Base-by-base conservation (phyloP, 2,329 filamentous ascomycete genomes). In the Paecilomyces variotii region DNA sequence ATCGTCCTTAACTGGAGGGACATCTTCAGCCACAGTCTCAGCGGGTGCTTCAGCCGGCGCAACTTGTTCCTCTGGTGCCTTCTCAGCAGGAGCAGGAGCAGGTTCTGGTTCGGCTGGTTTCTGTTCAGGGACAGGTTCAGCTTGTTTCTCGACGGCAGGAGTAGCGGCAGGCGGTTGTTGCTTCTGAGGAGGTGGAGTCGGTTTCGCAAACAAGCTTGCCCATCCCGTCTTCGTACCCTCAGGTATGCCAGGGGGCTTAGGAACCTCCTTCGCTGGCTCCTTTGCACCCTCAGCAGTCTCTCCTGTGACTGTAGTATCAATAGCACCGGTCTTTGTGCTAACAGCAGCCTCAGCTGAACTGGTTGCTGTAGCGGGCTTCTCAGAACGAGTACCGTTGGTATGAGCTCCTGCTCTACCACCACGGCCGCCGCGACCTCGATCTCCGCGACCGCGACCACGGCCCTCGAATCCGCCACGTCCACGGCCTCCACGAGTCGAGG, bases 161-260 rank as follows among this genome's bases (percentile, higher is more conserved):
- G 68, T 65, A 32, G 68, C 65, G 51, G 65, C 62, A 58, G 72
- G 64, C 51, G 72, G 79, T 58, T 81, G 78, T 65, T 80, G 78
- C 72, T 81, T 81, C 61, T 78, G 74, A 54, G 72, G 70, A 57
- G 76, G 73, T 55, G 73, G 70, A 45, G 84, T 77, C 49, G 82
- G 78, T 77, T 87, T 88, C 35, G 86, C 83, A 62, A 91, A 83
- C 81, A 91, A 87, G 74, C 87, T 89, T 39, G 88, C 88, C 88
- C 88, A 91, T 55, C 73, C 74, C 67, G 74, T 76, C 71, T 77
- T 77, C 54, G 74, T 67, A 45, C 71, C 72, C 59, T 76, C 75
- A 3, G 74, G 69, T 50, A 72, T 45, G 7, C 39, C 39, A 45
- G 39, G 39, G 19, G 39, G 68, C 69, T 74, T 76, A 30, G 70